Conservation (phyloP, 31 red algal species). For the Porphyra umbilicalis region DNA sequence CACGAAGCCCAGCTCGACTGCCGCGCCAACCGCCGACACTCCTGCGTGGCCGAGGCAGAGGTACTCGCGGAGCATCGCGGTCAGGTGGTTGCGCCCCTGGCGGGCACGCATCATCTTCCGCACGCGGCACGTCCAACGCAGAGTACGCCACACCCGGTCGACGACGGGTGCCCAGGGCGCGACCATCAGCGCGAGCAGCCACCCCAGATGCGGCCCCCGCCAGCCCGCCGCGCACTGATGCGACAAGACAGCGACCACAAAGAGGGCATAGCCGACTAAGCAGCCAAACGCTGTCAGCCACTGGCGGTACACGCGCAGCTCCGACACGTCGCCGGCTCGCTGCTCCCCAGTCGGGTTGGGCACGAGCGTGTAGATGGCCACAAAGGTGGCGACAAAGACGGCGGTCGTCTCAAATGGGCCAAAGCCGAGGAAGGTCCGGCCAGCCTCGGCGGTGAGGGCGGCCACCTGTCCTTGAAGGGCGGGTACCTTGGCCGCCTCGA, state of each 20-base stretch:
- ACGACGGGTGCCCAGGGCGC: slow-evolving; percentile 25
- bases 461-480: too few species aligned
- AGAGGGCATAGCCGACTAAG: background rate
- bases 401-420: slow-evolving; percentile 28
- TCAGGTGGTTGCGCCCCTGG: too few species aligned
- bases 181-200: slow-evolving; percentile 30
- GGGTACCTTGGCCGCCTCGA: too few species aligned
- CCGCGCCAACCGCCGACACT: too few species aligned
- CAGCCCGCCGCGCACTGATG: background rate
- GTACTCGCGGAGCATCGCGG: too few species aligned
- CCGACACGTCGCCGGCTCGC: slow-evolving; percentile 6
- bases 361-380: slow-evolving; percentile 15
- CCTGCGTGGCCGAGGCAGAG: too few species aligned
- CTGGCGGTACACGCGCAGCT: slow-evolving; percentile 23
- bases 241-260: slow-evolving; percentile 10
- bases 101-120: too few species aligned
- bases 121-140: too few species aligned
- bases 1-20: too few species aligned
- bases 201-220: background rate
- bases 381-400: slow-evolving; percentile 5
- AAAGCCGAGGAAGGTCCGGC: slow-evolving; percentile 18
- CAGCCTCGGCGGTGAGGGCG: background rate
- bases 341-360: slow-evolving; percentile 21
- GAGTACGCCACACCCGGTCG: too few species aligned
- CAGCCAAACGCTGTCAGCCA: slow-evolving; percentile 17